A percentile compares a stretch with the other conserved stretches of the same genome.
Evolutionary conservation across 768 basidiomycete genomes (phyloP).

Genomic region (Mycena epipterygia): DNA sequence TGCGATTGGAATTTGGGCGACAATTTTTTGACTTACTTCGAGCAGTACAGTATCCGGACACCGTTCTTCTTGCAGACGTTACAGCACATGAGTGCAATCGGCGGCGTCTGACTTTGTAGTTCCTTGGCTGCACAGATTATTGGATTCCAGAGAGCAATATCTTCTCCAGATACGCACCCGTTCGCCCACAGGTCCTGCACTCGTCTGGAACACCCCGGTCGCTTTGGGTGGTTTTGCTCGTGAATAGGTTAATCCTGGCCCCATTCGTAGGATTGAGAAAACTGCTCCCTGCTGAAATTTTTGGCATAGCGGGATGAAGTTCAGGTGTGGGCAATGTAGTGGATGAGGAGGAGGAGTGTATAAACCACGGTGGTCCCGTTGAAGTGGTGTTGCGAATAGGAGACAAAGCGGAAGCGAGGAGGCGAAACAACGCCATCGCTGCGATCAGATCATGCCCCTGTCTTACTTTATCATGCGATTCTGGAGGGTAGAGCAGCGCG

Average conservation of each 20-base stretch:
- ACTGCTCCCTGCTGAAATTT: too few relatives aligned
- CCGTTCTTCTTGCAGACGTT: not conserved
- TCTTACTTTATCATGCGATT: too few relatives aligned
- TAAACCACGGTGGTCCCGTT: too few relatives aligned
- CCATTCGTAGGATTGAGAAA: not conserved
- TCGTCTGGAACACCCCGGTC: slow-evolving; percentile 7
- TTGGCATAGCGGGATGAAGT: too few relatives aligned
- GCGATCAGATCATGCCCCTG: too few relatives aligned
- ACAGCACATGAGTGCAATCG: not conserved
- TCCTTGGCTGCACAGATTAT: not conserved
- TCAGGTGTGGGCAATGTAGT: too few relatives aligned
- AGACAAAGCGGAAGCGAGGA: too few relatives aligned
- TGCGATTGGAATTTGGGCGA: not conserved
- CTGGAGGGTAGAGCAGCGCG: too few relatives aligned
- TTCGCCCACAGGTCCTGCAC: not conserved
- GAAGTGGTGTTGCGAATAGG: too few relatives aligned
- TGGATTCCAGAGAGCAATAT: not conserved
- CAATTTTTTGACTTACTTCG: too few relatives aligned
- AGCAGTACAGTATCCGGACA: slow-evolving; percentile 5
- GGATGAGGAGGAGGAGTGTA: too few relatives aligned
- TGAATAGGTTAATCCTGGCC: not conserved
- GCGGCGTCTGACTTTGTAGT: not conserved
- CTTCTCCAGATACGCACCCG: not conserved
- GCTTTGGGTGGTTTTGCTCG: not conserved
- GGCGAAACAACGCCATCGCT: too few relatives aligned